These are phyloP conservation scores for Nicotiana otophora DNA, from an alignment of 257 asterid genomes.

Conservation along the genomic window DNA sequence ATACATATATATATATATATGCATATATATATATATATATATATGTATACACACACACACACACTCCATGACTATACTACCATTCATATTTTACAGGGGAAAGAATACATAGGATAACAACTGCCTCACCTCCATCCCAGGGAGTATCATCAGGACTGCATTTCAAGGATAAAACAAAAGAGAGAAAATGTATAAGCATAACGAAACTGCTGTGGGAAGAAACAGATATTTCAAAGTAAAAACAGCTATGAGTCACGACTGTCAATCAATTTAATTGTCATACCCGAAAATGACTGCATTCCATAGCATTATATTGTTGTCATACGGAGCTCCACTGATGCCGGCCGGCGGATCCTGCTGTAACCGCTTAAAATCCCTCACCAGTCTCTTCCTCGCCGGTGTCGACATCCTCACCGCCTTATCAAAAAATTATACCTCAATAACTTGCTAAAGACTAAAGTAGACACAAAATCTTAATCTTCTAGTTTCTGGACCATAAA, in stretches of 20 bases:
- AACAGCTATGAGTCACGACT: too few relatives aligned
- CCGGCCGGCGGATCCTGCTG: constrained; percentile 96
- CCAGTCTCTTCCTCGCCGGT: constrained; percentile 75
- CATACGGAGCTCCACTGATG: constrained; percentile 82
- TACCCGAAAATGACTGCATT: constrained; percentile 94
- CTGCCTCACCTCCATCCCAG: constrained; percentile 88
- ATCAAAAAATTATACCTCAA: too few relatives aligned
- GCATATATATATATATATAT: too few relatives aligned
- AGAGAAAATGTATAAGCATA: not conserved
- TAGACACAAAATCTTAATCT: too few relatives aligned
- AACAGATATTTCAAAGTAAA: too few relatives aligned
- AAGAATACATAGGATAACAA: not conserved
- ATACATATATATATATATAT: too few relatives aligned
- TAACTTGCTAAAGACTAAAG: too few relatives aligned
- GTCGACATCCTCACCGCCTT: constrained; percentile 60
- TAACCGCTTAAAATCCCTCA: constrained; percentile 91
- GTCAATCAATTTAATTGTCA: not conserved
- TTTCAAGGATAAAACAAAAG: not conserved
- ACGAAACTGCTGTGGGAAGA: too few relatives aligned
- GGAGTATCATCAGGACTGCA: constrained; percentile 93
- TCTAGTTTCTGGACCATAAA: too few relatives aligned
- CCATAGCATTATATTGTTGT: constrained; percentile 86
- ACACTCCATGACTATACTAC: too few relatives aligned
- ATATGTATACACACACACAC: too few relatives aligned
- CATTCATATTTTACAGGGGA: not conserved